Base-by-base conservation (phyloP, 108 stramenopile genomes). In the Nitzschia palea region DNA sequence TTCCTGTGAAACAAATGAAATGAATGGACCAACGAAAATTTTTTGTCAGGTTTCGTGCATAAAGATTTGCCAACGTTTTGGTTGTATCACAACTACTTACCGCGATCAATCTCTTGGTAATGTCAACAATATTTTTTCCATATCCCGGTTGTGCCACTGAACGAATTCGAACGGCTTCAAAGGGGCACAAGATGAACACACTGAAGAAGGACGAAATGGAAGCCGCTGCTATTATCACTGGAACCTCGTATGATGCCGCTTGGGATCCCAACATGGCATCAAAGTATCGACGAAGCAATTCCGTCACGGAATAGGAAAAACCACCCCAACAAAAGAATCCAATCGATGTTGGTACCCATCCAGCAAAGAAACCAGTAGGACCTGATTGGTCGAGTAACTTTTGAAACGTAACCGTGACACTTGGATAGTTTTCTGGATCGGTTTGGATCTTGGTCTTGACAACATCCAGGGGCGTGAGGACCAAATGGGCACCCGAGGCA, bases 371-470 rank as follows among this genome's bases (percentile, higher is more conserved):
- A 22, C 82, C 79, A 1, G 29, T 42, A 1, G 73, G 28, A 29
- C 93, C 89, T 47, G 71, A 73, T 43, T 85, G 81, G 12, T 80
- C 52, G 23, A 82, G 32, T 2, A 90, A 69, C 42, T 84, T 83
- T 37, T 76, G 68, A 48, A 94, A 90, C 2, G 85, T 73, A 1
- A 58, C 44, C 1, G 87, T 34, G 9, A 84, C 71, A 14, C 80
- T 80, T 10, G 73, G 75, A 61, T 94, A 94, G n/a, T 76, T 78
- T 10, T 79, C 81, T 4, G 89, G 89, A 34, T 91, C 82, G 10
- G 70, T 71, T 77, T 92, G 90, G n/a, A 92, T 78, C 60, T 88
- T 91, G 14, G 87, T 88, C 48, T 93, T 88, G 61, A 89, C 76
- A 0, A 89, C 66, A 43, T 71, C 70, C 31, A 71, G 47, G 3